Base-by-base conservation (phyloP, 2,329 filamentous ascomycete species). In the Capronia coronata region DNA sequence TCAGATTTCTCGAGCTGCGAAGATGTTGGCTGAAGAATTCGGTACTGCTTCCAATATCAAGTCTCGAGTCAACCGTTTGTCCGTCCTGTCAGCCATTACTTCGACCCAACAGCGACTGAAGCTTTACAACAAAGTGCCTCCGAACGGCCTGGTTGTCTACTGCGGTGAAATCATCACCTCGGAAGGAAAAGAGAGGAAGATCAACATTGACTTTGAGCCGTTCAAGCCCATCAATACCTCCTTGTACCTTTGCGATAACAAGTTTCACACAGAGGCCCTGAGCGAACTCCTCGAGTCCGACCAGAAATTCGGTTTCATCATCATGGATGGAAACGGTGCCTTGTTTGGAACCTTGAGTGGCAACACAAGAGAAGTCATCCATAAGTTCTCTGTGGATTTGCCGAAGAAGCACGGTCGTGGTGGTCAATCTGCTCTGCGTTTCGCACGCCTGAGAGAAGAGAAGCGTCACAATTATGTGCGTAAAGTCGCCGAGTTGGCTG, bases 11-110 rank as follows among this genome's bases (percentile, higher is more conserved):
- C 85, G 90, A 65, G 86, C 87, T 48, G 87, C 93, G 54, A 97
- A 97, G 80, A 98, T 98, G 93, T 86, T 98, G 84, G 94, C 94
- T 76, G 93, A 98, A 96, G 90, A 95, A 87, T 95, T 93, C 68
- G 93, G 93, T 68, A 98, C 93, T 52, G 94, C 93, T 54, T 96
- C 90, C 64, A 98, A 98, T 75, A 98, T 98, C 77, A 98, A 98
- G 74, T 98, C 93, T 52, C 90, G 93, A 67, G 93, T 98, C 75
- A 98, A 98, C 74, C 84, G 93, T 71, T 87, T 97, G 67, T 98
- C 93, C 45, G 93, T 98, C 62, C 77, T 98, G 62, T 97, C 91
- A 30, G 93, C 93, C 69, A 98, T 98, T 65, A 98, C 93, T 46
- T 98, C 93, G 55, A 98, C 93, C 63, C 94, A 98, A 75, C 93